A percentile compares a stretch with the other conserved stretches of the same genome.
Evolutionary conservation across 2,329 filamentous ascomycete genomes (phyloP).

Genomic region (Scorias spongiosa): DNA sequence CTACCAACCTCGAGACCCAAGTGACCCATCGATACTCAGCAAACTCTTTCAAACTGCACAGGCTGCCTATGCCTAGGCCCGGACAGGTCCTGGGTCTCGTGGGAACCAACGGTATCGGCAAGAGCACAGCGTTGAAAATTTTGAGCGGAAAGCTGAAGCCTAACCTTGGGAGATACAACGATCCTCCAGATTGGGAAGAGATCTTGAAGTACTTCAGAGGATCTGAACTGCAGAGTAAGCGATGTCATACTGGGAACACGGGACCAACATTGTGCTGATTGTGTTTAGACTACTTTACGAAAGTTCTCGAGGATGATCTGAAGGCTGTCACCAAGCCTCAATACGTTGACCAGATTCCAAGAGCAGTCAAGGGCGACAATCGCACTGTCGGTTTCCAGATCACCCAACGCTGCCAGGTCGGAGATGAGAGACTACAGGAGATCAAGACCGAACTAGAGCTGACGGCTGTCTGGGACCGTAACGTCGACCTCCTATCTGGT

Average conservation of each 20-base stretch:
- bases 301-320: conserved; percentile 88
- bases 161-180: conserved; percentile 86
- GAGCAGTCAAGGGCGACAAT: conserved; percentile 63
- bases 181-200: conserved; percentile 98
- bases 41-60: conserved; percentile 99
- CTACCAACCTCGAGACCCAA: conserved; percentile 95
- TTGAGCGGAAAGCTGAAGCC: conserved; percentile 97
- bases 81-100: conserved; percentile 93
- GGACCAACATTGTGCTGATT: conserved; percentile 5
- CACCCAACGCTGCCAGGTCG: conserved; percentile 58
- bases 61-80: conserved; percentile 86
- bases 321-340: conserved; percentile 98
- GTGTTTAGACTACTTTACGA: conserved; percentile 82
- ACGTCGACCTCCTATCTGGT: conserved; percentile 80
- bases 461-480: conserved; percentile 78
- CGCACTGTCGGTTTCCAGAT: conserved; percentile 70
- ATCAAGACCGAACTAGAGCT: conserved; percentile 80
- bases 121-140: conserved; percentile 99
- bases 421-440: conserved; percentile 52
- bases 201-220: conserved; percentile 97
- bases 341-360: conserved; percentile 96
- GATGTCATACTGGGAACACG: conserved; percentile 5
- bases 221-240: conserved; percentile 85
- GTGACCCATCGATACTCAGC: conserved; percentile 97
- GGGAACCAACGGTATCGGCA: conserved; percentile 98